A percentile compares a stretch with the other conserved stretches of the same genome.
Evolutionary conservation across 139 green algal genomes (phyloP).

Genomic region (Chlorella sorokiniana): DNA sequence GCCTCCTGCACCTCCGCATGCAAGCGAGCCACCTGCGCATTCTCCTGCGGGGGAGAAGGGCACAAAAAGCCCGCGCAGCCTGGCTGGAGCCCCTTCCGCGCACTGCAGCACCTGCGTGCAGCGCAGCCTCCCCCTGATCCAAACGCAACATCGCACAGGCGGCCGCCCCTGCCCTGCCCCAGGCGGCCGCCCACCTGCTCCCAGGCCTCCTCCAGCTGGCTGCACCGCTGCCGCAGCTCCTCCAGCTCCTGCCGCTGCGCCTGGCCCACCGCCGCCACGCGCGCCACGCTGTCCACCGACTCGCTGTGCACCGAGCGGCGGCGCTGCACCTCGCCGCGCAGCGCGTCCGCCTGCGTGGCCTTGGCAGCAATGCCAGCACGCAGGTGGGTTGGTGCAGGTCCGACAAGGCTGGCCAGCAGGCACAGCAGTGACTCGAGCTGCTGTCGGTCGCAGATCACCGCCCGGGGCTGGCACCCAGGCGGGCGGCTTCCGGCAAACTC

Average conservation of each 20-base stretch:
- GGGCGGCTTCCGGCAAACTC: no score
- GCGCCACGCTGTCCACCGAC: constrained; percentile 7
- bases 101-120: background rate
- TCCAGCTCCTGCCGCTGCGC: constrained; percentile 23
- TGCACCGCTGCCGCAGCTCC: constrained; percentile 16
- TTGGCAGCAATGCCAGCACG: background rate
- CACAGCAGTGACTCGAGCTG: background rate
- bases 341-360: background rate
- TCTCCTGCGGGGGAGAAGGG: constrained; percentile 8
- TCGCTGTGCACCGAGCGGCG: constrained; percentile 10
- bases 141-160: no score
- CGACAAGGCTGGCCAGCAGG: no score
- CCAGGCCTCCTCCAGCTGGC: background rate
- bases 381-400: no score
- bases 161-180: no score
- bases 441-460: background rate
- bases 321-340: constrained; percentile 12
- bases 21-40: background rate
- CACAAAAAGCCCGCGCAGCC: background rate
- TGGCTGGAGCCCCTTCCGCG: no score
- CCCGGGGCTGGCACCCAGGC: no score
- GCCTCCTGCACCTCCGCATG: background rate
- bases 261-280: constrained; percentile 22
- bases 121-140: no score
- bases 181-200: no score